Base-by-base conservation (phyloP, 164 flowering plant species). In the Amborella trichopoda region DNA sequence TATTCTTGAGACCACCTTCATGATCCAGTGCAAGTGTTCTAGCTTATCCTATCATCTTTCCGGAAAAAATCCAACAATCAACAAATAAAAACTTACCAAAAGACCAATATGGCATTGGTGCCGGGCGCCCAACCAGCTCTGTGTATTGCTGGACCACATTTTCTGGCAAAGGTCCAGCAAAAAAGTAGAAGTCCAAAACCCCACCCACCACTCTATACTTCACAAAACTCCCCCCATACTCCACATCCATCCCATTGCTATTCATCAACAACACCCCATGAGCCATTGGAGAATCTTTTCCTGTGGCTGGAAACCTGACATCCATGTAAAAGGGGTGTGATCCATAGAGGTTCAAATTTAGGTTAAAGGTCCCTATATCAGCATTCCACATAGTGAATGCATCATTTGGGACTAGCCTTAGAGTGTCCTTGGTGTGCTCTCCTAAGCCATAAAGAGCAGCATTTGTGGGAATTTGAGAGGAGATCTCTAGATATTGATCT, bases 281-380 rank as follows among this genome's bases (percentile, higher is more conserved):
- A 24, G 69, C 56, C 0, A 45, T 55, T 6, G 85, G 77, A 0
- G 60, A 63, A 0, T 40, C 13, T 0, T 50, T 64, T 11, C 48
- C 52, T 2, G 5, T 1, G 1, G 59, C 39, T 1, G 73, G 56
- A 13, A 78, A 66, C 23, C 96, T 28, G 25, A 83, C 64, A 25
- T 87, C 96, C 44, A 87, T 49, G 53, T 87, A 86, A 32, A 86
- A 86, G 3, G 95, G 93, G 55, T 86, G 95, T 13, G 84, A 78
- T 1, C 96, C 96, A 26, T 86, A 86, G 13, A 86, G 66, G 40
- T 80, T 86, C 12, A 80, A 23, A 51, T 83, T 77, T 3, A 25
- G 20, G 43, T 49, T 65, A 0, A 39, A 52, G 44, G 78, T 73
- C 1, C 23, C 69, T 44, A 72, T 66, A 50, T 88, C 94, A 0